Evolutionary conservation across 2,329 filamentous ascomycete species (phyloP).

Genomic region (Chalaropsis thielavioides): DNA sequence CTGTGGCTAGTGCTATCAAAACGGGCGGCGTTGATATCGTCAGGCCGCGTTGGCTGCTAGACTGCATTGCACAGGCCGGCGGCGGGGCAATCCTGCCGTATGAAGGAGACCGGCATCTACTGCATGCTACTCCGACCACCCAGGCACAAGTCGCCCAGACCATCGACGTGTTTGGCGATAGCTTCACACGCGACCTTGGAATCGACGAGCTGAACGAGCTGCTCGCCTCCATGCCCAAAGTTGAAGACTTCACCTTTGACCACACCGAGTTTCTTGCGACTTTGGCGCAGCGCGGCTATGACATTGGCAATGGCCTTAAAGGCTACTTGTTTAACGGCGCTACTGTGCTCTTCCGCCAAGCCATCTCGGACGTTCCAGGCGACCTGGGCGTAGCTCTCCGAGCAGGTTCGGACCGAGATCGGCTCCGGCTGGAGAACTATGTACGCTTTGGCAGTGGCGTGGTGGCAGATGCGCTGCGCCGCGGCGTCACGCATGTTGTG

Average conservation of each 20-base stretch:
- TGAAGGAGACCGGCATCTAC: conserved; percentile 48
- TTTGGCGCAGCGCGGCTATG: conserved; percentile 41
- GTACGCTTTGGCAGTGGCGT: conserved; percentile 56
- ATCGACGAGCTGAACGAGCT: conserved; percentile 46
- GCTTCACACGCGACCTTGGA: conserved; percentile 56
- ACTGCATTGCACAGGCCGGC: conserved; percentile 52
- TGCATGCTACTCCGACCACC: conserved; percentile 45
- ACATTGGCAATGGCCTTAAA: conserved; percentile 32
- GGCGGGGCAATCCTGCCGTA: conserved; percentile 49
- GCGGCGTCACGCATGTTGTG: conserved; percentile 59
- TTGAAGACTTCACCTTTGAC: conserved; percentile 29
- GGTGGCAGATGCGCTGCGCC: conserved; percentile 36
- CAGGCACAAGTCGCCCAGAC: conserved; percentile 39
- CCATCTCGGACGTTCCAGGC: conserved; percentile 12
- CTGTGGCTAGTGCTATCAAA: conserved; percentile 72
- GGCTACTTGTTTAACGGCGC: conserved; percentile 39
- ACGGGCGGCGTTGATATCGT: conserved; percentile 56
- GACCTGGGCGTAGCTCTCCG: conserved; percentile 21
- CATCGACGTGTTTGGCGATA: conserved; percentile 67
- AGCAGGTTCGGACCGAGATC: conserved; percentile 25
- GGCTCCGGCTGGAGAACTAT: conserved; percentile 34
- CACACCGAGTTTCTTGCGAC: conserved; percentile 36
- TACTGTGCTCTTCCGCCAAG: conserved; percentile 28
- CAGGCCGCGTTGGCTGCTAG: conserved; percentile 66
- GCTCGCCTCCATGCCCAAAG: conserved; percentile 36